Percentiles rank a stretch among this genome's conserved stretches.
Conservation (phyloP, 495 filamentous ascomycete genomes). For the Hyaloscypha hepaticicola region DNA sequence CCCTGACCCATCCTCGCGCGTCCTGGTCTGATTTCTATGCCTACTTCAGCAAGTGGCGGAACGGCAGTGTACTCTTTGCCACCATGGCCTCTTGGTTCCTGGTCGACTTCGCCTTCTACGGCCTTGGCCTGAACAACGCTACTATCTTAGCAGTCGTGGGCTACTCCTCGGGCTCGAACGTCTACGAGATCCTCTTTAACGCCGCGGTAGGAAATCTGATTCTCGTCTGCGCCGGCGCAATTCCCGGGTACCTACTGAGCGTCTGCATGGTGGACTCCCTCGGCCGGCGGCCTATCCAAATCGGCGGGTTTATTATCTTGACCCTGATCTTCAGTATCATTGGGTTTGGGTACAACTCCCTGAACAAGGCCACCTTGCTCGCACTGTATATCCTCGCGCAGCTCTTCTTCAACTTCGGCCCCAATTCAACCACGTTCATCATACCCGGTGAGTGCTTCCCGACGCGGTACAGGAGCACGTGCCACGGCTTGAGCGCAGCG, state of each 20-base stretch:
- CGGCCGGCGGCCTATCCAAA: constrained; percentile 66
- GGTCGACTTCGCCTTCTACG: constrained; percentile 52
- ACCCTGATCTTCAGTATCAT: constrained; percentile 70
- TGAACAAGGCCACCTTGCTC: constrained; percentile 45
- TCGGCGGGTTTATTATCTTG: constrained; percentile 64
- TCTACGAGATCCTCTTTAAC: constrained; percentile 65
- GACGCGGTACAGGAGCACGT: constrained; percentile 77
- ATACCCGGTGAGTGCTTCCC: constrained; percentile 87
- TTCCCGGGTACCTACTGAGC: constrained; percentile 73
- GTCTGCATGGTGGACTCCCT: constrained; percentile 66
- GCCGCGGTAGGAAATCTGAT: constrained; percentile 68
- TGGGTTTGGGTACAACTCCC: constrained; percentile 65
- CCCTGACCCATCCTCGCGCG: constrained; percentile 47
- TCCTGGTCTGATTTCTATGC: constrained; percentile 62
- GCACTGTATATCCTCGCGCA: constrained; percentile 69
- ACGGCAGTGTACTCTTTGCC: constrained; percentile 64
- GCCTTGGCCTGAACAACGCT: constrained; percentile 60
- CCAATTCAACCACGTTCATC: constrained; percentile 86
- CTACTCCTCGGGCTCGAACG: constrained; percentile 55
- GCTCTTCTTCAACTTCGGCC: constrained; percentile 82
- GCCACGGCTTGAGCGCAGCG: constrained; percentile 80
- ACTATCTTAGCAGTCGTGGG: constrained; percentile 66
- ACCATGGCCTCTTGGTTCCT: constrained; percentile 81
- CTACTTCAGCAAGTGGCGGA: constrained; percentile 65
- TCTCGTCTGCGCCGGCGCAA: constrained; percentile 58